Evolutionary conservation across 192 early-diverging fungal genomes (phyloP), one percentile per base, ranked within the genome.

Genomic region (Geranomyces michiganensis): DNA sequence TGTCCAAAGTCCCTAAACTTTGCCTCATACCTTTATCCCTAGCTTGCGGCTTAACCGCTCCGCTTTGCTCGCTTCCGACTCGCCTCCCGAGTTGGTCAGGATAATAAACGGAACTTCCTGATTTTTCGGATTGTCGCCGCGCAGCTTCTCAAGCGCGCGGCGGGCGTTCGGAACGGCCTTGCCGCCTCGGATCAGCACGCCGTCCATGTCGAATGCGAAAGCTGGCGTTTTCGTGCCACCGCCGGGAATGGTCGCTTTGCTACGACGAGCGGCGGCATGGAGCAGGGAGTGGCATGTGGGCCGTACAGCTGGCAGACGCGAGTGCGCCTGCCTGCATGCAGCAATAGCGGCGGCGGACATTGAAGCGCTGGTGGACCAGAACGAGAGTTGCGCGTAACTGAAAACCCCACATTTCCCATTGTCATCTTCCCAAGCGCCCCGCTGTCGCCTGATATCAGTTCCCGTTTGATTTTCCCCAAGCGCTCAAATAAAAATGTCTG

Each of bases 121-220:
- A 43, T 72, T 72, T 51, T 55, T 7, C 5, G 70, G n/a, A 27
- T 72, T 72, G 46, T 72, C 70, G 24, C 70, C 70, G 5, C 31
- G 46, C 27, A 72, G 49, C 22, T 41, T 22, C 27, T 72, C 61
- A 9, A 72, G 30, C n/a, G 70, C 70, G 1, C 49, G 21, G 19
- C 48, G 26, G 15, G 70, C 70, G 27, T 61, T 29, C 10, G 70
- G 61, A 27, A 72, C 32, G 43, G 62, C 61, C 31, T 36, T 72
- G 22, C 70, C 70, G 14, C 70, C 70, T 19, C 62, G 43, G 10
- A 72, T 72, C 0, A 72, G 46, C 9, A 72, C 70, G 17, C 70
- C 70, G 43, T 72, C 70, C 70, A 72, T 72, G 49, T 72, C 70
- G 51, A 72, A 72, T n/a, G 70, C 70, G 21, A 72, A 15, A 5